Evolutionary conservation across 169 alveolate species (phyloP).

Genomic region (Cryptosporidium ubiquitum): DNA sequence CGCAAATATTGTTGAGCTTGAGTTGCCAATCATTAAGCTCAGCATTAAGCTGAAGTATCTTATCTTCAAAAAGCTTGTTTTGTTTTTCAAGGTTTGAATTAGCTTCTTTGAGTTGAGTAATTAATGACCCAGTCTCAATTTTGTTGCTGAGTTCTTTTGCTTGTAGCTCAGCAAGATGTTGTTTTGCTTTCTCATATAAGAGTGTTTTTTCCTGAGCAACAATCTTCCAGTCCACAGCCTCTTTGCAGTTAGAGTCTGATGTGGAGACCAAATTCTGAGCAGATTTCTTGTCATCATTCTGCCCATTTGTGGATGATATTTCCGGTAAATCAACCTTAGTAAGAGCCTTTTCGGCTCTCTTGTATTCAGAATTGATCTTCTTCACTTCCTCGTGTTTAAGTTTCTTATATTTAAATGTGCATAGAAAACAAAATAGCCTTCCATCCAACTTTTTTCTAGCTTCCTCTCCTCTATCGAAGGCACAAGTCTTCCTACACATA

Average conservation of each 20-base stretch:
- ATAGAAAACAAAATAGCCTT: conserved; percentile 52
- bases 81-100: conserved; percentile 25
- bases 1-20: conserved; percentile 36
- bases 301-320: neutral
- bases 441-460: conserved; percentile 58
- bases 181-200: conserved; percentile 61
- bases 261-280: neutral
- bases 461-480: conserved; percentile 72
- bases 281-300: neutral
- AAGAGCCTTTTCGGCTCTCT: conserved; percentile 43
- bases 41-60: conserved; percentile 45
- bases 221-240: conserved; percentile 24
- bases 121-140: conserved; percentile 51
- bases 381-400: conserved; percentile 49
- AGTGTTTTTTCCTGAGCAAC: conserved; percentile 39
- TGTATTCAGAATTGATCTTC: conserved; percentile 49
- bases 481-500: conserved; percentile 71
- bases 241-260: neutral
- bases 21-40: conserved; percentile 69
- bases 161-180: conserved; percentile 51
- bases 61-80: conserved; percentile 21
- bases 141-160: conserved; percentile 52
- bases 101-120: conserved; percentile 36
- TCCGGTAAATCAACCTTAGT: conserved; percentile 24
- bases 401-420: conserved; percentile 64